phyloP scores from a whole-genome alignment of 2,329 filamentous ascomycete species.

The Alternaria conjuncta region DNA sequence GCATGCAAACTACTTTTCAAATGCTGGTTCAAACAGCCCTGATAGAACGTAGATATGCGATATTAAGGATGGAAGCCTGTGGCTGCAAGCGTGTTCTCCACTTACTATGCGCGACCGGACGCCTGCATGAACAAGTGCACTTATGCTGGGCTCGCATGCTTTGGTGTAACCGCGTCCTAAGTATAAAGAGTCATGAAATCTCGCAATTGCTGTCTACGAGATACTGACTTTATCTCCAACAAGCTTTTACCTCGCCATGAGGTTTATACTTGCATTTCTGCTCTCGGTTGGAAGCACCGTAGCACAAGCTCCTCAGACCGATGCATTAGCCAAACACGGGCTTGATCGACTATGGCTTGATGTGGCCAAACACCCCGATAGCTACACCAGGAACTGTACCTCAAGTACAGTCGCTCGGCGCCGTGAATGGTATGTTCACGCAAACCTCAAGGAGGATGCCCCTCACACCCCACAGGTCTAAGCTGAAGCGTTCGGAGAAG shows the following conservation, averaged over 20 bases:
- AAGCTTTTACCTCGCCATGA: neutral
- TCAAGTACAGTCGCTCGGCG: neutral
- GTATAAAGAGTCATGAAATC: neutral
- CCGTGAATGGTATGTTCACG: neutral
- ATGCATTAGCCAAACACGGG: neutral
- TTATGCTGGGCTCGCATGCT: neutral
- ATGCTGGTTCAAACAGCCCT: neutral
- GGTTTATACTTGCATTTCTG: neutral
- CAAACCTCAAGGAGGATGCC: neutral
- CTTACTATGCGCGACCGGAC: neutral
- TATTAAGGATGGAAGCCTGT: neutral
- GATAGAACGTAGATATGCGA: neutral
- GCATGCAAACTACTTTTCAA: neutral
- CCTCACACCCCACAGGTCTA: neutral
- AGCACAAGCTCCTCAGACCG: neutral
- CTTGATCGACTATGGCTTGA: conserved; percentile 2
- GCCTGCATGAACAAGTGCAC: neutral
- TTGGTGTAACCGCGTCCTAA: neutral
- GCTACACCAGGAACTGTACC: neutral
- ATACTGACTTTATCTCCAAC: neutral
- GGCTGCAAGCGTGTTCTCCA: neutral
- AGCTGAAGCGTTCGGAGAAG: conserved; percentile 16
- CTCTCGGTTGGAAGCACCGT: neutral
- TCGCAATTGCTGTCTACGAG: neutral
- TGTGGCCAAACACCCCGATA: neutral